Conservation (phyloP, 345 rosid species). For the Dipteronia sinensis region DNA sequence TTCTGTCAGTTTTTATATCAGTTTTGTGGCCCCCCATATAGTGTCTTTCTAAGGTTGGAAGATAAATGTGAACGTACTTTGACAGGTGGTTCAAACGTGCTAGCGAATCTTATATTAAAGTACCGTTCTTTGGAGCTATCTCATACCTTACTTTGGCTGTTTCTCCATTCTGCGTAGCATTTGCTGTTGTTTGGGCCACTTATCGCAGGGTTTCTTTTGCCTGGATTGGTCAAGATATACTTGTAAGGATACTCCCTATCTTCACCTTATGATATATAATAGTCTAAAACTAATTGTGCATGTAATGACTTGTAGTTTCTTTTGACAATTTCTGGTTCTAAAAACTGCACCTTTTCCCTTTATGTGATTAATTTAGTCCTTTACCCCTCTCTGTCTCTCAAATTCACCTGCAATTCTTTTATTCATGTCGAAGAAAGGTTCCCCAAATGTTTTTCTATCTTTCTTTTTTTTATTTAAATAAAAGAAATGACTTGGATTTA, state of each 20-base stretch:
- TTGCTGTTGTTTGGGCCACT: constrained; percentile 92
- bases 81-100: constrained; percentile 82
- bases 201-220: constrained; percentile 62
- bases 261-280: background rate
- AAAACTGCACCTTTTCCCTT: too few species aligned
- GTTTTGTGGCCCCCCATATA: constrained; percentile 10
- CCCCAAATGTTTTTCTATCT: too few species aligned
- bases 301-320: too few species aligned
- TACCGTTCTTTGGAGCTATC: constrained; percentile 85
- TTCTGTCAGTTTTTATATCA: constrained; percentile 10
- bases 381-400: too few species aligned
- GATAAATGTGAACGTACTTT: constrained; percentile 17
- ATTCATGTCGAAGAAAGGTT: too few species aligned
- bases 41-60: constrained; percentile 12
- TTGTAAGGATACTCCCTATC: constrained; percentile 55
- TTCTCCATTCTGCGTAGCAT: constrained; percentile 87
- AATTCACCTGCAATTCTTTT: too few species aligned
- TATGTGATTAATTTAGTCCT: too few species aligned
- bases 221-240: constrained; percentile 99
- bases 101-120: constrained; percentile 68
- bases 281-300: background rate
- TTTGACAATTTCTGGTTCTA: too few species aligned
- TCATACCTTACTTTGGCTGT: constrained; percentile 85
- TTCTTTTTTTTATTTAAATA: too few species aligned
- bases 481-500: too few species aligned